phyloP scores from a whole-genome alignment of 129 eudicot genomes.

The Artemisia tridentata region DNA sequence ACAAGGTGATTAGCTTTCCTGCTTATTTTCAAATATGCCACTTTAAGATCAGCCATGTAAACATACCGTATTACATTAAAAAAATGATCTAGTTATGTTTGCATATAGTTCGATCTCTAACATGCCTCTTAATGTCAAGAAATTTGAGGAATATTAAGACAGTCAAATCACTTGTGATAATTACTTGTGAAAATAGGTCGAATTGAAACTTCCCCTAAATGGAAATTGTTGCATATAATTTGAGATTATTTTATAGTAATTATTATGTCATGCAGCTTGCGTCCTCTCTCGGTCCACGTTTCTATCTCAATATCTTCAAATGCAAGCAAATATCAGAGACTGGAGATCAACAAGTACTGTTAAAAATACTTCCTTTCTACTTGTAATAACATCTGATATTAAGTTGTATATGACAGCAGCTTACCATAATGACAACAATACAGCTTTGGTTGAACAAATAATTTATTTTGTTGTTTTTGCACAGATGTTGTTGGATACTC shows the following conservation, averaged over 20 bases:
- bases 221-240: slow-evolving; percentile 8
- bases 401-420: slow-evolving; percentile 10
- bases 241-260: not conserved
- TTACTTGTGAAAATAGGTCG: not conserved
- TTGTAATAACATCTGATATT: not conserved
- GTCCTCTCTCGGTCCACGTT: slow-evolving; percentile 92
- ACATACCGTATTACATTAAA: not conserved
- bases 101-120: slow-evolving; percentile 11
- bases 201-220: not conserved
- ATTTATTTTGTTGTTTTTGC: slow-evolving; percentile 16
- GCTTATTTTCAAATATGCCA: slow-evolving; percentile 14
- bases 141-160: slow-evolving; percentile 9
- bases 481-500: slow-evolving; percentile 98
- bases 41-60: not conserved
- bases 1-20: slow-evolving; percentile 57
- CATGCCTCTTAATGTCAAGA: slow-evolving; percentile 8
- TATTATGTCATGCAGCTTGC: slow-evolving; percentile 64
- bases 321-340: slow-evolving; percentile 99
- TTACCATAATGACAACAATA: slow-evolving; percentile 4
- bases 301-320: slow-evolving; percentile 88
- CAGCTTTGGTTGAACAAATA: not conserved
- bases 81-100: not conserved
- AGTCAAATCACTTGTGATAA: not conserved
- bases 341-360: slow-evolving; percentile 90
- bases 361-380: slow-evolving; percentile 1